These are phyloP conservation scores for Infundibulicybe gibba DNA, from an alignment of 768 basidiomycete genomes.

Conservation along the genomic window DNA sequence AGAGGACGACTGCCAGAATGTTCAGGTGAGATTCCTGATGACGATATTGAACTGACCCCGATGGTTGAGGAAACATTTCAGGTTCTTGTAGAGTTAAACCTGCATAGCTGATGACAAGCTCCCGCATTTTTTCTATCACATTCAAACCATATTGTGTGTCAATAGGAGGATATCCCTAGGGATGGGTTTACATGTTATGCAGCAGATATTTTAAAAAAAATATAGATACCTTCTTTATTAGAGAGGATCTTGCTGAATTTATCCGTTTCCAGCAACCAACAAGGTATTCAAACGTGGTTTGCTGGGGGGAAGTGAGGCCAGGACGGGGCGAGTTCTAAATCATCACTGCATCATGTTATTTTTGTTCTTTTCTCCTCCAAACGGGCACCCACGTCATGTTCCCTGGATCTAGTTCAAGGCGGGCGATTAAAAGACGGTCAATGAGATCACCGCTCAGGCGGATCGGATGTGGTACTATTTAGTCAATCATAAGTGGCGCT, in stretches of 20 bases:
- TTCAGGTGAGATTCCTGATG: not conserved
- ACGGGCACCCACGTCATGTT: constrained; percentile 55
- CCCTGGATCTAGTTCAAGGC: constrained; percentile 77
- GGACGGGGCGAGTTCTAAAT: constrained; percentile 71
- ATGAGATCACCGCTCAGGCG: constrained; percentile 54
- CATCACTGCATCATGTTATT: constrained; percentile 44
- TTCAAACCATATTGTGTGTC: constrained; percentile 59
- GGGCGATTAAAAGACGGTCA: constrained; percentile 79
- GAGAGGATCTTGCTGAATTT: constrained; percentile 45
- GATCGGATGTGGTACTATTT: constrained; percentile 15
- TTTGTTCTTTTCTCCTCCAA: not conserved
- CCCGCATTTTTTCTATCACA: constrained; percentile 74
- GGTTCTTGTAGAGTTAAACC: constrained; percentile 90
- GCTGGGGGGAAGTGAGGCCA: constrained; percentile 74
- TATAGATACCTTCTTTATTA: constrained; percentile 61
- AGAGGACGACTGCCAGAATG: constrained; percentile 50
- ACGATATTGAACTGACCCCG: constrained; percentile 42
- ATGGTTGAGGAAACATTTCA: constrained; percentile 91
- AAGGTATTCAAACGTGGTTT: constrained; percentile 88
- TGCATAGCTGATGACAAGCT: constrained; percentile 83
- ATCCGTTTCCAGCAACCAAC: constrained; percentile 91
- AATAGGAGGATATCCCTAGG: constrained; percentile 57
- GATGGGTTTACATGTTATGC: not conserved
- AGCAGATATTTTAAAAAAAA: not conserved
- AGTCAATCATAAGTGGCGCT: too few relatives aligned